Evolutionary conservation across 2,329 filamentous ascomycete species (phyloP), one percentile per base, ranked within the genome.

Genomic region (Didymosphaeria variabile): DNA sequence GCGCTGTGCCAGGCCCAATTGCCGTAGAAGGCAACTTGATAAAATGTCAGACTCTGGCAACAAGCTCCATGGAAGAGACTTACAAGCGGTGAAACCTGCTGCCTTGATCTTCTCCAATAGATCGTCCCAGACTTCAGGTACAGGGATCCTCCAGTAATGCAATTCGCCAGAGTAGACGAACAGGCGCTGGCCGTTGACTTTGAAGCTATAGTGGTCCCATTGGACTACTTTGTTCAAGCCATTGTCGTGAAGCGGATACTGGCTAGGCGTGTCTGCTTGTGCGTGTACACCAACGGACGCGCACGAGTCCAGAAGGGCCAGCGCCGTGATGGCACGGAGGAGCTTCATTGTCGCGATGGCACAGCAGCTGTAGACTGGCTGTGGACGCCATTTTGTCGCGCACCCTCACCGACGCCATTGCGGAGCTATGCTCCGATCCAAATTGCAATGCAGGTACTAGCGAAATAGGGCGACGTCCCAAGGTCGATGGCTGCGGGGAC

Each of bases 151-250:
- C 79, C 79, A 84, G 69, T 85, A 86, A 64, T 86, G 84, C 23
- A 86, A 81, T 67, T 86, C 84, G 42, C 84, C 84, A 15, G 81
- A 81, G 67, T 83, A 85, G 46, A 86, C 75, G 64, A 84, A 86
- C 5, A 86, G 70, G 21, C 84, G 75, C 65, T 85, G 79, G 31
- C 81, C 82, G 55, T 86, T 81, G 56, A 86, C 72, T 32, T 82
- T 79, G 67, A 85, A 82, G 69, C 83, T 85, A 70, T 84, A 84
- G 58, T 84, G 80, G 62, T 86, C 84, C 84, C 84, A 86, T 71
- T 84, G 77, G 1, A 86, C 83, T 26, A 81, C 75, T 5, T 80
- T 68, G 59, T 79, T 85, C 53, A 83, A 65, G 5, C 81, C 81
- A 61, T 85, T 79, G 69, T 83, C 79, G 57, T 84, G 81, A 12